Evolutionary conservation across 1,284 basidiomycete genomes (phyloP), one percentile per base, ranked within the genome.

Genomic region (Trichosporon ovoides): DNA sequence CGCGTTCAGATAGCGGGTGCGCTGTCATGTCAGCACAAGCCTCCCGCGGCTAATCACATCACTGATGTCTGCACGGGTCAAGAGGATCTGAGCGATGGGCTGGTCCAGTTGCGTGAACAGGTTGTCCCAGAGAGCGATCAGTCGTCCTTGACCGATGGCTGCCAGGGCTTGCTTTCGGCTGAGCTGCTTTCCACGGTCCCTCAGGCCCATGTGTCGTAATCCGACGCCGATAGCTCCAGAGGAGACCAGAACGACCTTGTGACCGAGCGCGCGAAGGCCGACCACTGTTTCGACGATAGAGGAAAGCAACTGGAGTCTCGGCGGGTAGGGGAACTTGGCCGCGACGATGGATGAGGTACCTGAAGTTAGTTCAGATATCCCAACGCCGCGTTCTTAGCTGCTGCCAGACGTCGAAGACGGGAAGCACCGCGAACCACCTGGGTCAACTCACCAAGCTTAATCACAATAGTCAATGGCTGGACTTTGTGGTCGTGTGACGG

Each of bases 211-310:
- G 43, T 92, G 83, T 70, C 93, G 87, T 56, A 97, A 76, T 0
- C 95, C 96, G 36, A 98, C 90, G 1, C 89, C 96, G 58, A 98
- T 98, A 14, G 95, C 96, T 0, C 95, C 95, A 12, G 93, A 96
- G 65, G 89, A 93, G 57, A 97, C 93, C 13, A 99, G 84, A 3
- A 98, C 90, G 57, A 98, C 91, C 66, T 89, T 87, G 79, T 99
- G 95, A 0, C 95, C 95, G 38, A 86, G 80, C 4, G 81, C 79
- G 51, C 87, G 85, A 6, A 99, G 83, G 40, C 83, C 78, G 37
- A 91, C 83, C 13, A 93, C 91, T 0, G 92, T 91, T 77, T 98
- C 95, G 48, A 95, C 93, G 53, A 98, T 83, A 0, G 90, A 86
- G 0, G 92, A 93, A 22, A 99, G 83, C 7, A 89, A 89, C 9